Conservation (phyloP, 73 alveolate genomes). For the Blepharisma japonicum region DNA sequence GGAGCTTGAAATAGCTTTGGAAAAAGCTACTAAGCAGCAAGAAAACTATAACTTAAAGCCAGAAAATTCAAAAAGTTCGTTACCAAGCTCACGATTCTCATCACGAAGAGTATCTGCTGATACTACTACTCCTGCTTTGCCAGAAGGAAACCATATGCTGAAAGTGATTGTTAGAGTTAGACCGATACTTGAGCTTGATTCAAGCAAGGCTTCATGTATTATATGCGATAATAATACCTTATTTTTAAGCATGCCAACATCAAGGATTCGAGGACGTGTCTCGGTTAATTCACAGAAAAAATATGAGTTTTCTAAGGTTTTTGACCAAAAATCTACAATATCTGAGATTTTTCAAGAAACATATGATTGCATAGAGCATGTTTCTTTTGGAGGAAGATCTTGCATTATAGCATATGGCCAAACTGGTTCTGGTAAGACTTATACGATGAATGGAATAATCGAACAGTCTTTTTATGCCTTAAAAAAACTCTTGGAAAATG, state of each 20-base stretch:
- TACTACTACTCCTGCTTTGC: too few relatives aligned
- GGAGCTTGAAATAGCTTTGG: constrained; percentile 1
- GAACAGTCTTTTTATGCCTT: neutral
- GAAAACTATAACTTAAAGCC: neutral
- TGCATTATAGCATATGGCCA: constrained; percentile 31
- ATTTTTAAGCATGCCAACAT: neutral
- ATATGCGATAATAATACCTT: neutral
- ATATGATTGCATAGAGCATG: neutral
- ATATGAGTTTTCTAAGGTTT: constrained; percentile 16
- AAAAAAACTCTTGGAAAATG: neutral
- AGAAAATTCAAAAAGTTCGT: too few relatives aligned
- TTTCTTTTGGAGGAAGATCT: constrained; percentile 14
- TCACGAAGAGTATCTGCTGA: too few relatives aligned
- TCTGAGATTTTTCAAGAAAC: neutral
- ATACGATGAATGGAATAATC: constrained; percentile 2
- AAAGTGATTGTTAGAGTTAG: constrained; percentile 6
- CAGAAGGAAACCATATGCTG: neutral
- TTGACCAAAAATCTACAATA: neutral
- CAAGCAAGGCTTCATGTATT: neutral
- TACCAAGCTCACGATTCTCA: too few relatives aligned
- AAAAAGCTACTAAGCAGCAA: neutral
- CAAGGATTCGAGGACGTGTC: neutral
- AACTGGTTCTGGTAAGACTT: constrained; percentile 33
- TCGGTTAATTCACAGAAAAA: neutral
- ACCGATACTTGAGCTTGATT: constrained; percentile 5